These are phyloP conservation scores for Leishmania martiniquensis DNA, from an alignment of 208 protist genomes.

Conservation along the genomic window DNA sequence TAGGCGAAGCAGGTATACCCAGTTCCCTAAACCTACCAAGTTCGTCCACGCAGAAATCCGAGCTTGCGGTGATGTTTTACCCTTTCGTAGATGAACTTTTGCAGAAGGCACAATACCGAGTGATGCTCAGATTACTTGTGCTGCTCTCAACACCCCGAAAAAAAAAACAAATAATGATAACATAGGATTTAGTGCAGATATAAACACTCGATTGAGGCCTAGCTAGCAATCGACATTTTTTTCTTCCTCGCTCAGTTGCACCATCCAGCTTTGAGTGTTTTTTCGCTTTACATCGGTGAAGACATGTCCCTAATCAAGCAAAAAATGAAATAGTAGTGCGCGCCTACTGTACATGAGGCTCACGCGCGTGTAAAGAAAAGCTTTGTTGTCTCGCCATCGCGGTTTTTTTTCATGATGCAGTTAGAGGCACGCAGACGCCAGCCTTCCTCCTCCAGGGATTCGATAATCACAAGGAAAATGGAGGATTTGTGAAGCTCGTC, in stretches of 20 bases:
- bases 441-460: slow-evolving; percentile 82
- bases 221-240: not conserved
- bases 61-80: no score
- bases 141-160: not conserved
- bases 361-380: slow-evolving; percentile 85
- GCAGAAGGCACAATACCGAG: not conserved
- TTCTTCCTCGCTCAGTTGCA: not conserved
- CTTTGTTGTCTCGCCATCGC: slow-evolving; percentile 72
- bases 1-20: no score
- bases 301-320: not conserved
- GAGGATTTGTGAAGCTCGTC: slow-evolving; percentile 88
- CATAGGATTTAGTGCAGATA: not conserved
- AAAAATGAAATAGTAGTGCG: not conserved
- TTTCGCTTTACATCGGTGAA: slow-evolving; percentile 13
- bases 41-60: not conserved
- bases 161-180: not conserved
- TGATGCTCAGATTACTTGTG: not conserved
- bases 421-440: slow-evolving; percentile 86
- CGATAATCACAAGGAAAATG: slow-evolving; percentile 79
- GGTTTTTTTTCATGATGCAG: slow-evolving; percentile 44
- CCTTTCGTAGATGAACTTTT: not conserved
- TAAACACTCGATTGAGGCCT: not conserved
- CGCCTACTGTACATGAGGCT: slow-evolving; percentile 1
- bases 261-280: not conserved
- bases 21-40: not conserved